Evolutionary conservation across 2,329 filamentous ascomycete species (phyloP), one percentile per base, ranked within the genome.

Genomic region (Apiospora saccharicola): DNA sequence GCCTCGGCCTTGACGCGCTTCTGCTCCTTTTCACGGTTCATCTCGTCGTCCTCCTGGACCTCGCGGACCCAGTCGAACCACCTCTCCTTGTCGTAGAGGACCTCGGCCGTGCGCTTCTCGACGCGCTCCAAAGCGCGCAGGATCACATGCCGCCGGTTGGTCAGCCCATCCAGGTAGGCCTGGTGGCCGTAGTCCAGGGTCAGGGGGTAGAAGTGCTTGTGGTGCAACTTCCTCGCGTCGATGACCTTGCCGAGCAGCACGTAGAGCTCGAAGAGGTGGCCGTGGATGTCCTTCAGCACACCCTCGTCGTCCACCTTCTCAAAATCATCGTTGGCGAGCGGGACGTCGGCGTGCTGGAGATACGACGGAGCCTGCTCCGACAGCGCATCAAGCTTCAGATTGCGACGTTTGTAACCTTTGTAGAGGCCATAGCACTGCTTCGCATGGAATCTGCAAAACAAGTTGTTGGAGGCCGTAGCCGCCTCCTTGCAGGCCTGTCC

Each of bases 1-100:
- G 85, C 83, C 75, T 88, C 86, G 47, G 82, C 79, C 75, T 86
- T 86, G 70, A 86, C 80, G 74, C 86, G 87, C 77, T 84, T 85
- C 67, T 83, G 83, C 75, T 87, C 86, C 64, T 83, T 86, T 64
- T 87, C 85, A 41, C 84, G 83, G 5, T 76, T 80, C 34, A 78
- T 77, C 70, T 87, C 86, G 76, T 87, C 85, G 41, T 83, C 80
- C 22, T 84, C 80, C 75, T 87, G 85, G 46, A 80, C 82, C 71
- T 84, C 74, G 19, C 82, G 79, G 7, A 86, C 80, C 85, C 85
- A 87, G n/a, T 79, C 78, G 74, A 82, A 86, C 85, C 86, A 87
- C 73, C 86, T 83, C 75, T 85, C 82, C 72, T 84, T 81, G 72
- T 82, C 78, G 75, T 86, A 86, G 64, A 86, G 78, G 13, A 86